Percentiles rank a stretch among this genome's conserved stretches.
Evolutionary conservation across 768 basidiomycete species (phyloP).

Genomic region (Mycena polygramma): DNA sequence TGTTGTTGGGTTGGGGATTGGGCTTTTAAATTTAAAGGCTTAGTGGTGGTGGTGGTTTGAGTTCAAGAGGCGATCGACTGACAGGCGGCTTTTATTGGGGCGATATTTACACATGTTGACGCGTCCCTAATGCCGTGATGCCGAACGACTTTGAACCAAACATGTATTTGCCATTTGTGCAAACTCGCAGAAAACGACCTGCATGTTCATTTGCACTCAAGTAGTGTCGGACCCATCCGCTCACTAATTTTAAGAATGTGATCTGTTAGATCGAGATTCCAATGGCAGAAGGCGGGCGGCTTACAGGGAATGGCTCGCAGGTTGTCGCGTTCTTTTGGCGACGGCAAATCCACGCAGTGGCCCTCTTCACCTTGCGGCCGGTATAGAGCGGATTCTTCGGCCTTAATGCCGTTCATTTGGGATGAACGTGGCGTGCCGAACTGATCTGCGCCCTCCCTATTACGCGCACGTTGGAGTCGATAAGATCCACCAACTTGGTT

Average conservation of each 20-base stretch:
- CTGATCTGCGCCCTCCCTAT: background rate
- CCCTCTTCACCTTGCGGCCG: background rate
- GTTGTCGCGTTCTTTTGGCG: too few relatives aligned
- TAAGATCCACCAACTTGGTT: background rate
- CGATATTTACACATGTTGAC: constrained; percentile 13
- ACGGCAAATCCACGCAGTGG: too few relatives aligned
- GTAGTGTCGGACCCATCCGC: too few relatives aligned
- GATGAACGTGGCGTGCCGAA: background rate
- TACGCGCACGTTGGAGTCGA: background rate
- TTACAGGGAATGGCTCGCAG: too few relatives aligned
- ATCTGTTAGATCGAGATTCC: too few relatives aligned
- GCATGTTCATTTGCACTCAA: too few relatives aligned
- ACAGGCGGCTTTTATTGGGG: background rate
- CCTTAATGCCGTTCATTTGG: background rate
- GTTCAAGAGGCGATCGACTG: constrained; percentile 13
- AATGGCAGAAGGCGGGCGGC: too few relatives aligned
- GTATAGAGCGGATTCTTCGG: too few relatives aligned
- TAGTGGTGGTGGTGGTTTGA: constrained; percentile 18
- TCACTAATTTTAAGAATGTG: too few relatives aligned
- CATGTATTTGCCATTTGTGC: too few relatives aligned
- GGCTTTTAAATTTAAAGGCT: background rate
- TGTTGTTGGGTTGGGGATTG: background rate
- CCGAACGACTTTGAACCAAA: background rate
- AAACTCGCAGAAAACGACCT: too few relatives aligned
- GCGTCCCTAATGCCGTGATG: constrained; percentile 7